phyloP scores from a whole-genome alignment of 2,329 filamentous ascomycete genomes.

The Scedosporium aurantiacum region DNA sequence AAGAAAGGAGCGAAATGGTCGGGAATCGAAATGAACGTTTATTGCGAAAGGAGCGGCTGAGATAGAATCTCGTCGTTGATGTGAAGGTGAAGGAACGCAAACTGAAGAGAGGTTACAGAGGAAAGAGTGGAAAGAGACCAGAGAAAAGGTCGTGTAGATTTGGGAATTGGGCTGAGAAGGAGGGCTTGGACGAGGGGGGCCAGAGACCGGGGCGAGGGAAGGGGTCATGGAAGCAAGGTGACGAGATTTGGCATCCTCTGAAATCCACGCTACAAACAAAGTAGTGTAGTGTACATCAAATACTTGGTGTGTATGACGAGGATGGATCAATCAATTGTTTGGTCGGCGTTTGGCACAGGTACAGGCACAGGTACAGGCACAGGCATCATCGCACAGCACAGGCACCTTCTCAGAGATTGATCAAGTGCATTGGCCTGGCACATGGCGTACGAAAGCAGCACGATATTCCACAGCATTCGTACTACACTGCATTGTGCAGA shows the following conservation, averaged over 20 bases:
- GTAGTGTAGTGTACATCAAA: too few species aligned
- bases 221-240: neutral
- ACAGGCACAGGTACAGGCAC: neutral
- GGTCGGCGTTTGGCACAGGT: neutral
- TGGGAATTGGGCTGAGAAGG: neutral
- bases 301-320: neutral
- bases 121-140: neutral
- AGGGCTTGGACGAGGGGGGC: neutral
- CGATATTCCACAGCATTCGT: neutral
- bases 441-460: neutral
- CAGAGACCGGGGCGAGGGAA: neutral
- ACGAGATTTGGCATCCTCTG: neutral
- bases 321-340: neutral
- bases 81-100: neutral
- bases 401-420: neutral
- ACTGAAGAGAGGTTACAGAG: neutral
- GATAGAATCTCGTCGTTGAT: neutral
- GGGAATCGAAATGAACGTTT: neutral
- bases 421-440: neutral
- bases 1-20: neutral
- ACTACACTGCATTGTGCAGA: neutral
- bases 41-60: neutral
- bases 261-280: too few species aligned
- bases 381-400: neutral
- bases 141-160: neutral